These are phyloP conservation scores for Atractiella rhizophila DNA, from an alignment of 768 basidiomycete genomes.

Conservation along the genomic window DNA sequence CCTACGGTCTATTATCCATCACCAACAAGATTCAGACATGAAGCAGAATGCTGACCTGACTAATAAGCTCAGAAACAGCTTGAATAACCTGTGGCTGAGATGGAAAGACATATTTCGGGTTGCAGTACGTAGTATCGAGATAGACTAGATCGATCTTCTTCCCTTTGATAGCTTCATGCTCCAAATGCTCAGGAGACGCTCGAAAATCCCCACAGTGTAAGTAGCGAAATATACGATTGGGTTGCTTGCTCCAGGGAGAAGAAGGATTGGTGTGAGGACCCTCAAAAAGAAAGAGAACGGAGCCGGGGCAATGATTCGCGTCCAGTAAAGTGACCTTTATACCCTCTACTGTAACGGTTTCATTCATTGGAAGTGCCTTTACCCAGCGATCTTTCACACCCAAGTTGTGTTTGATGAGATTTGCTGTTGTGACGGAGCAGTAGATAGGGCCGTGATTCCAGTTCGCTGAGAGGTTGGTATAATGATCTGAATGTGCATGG, in stretches of 20 bases:
- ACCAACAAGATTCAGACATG: too few relatives aligned
- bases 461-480: conserved; percentile 62
- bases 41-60: too few relatives aligned
- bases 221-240: conserved; percentile 41
- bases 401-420: conserved; percentile 73
- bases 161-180: conserved; percentile 57
- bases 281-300: conserved; percentile 78
- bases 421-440: conserved; percentile 71
- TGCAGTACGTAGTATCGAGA: conserved; percentile 68
- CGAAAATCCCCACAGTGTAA: conserved; percentile 83
- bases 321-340: conserved; percentile 83
- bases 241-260: conserved; percentile 10
- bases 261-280: conserved; percentile 44
- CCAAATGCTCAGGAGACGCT: conserved; percentile 61
- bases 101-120: conserved; percentile 59
- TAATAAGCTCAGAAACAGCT: conserved; percentile 55
- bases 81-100: conserved; percentile 82
- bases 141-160: conserved; percentile 70
- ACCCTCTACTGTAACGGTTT: conserved; percentile 48
- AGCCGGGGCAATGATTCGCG: conserved; percentile 92
- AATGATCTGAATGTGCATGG: conserved; percentile 92
- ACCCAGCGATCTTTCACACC: conserved; percentile 74
- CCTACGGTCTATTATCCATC: conserved; percentile 8
- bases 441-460: conserved; percentile 90
- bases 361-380: conserved; percentile 56